phyloP scores from a whole-genome alignment of 2,329 filamentous ascomycete species.

The Lachnellula cervina region DNA sequence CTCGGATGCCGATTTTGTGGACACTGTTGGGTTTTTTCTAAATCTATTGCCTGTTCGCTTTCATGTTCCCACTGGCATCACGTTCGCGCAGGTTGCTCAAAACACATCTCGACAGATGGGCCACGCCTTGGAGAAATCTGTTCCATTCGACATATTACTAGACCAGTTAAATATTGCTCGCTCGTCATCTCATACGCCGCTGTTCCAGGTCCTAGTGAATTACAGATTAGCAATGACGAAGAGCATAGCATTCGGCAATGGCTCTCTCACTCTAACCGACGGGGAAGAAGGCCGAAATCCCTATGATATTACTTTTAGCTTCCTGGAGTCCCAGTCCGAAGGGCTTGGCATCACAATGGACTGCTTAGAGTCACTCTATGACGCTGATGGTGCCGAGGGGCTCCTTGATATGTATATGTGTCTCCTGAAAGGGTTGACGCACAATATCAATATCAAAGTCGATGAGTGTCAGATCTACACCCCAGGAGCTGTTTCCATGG shows the following conservation, averaged over 20 bases:
- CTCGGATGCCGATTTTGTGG: slow-evolving; percentile 26
- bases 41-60: slow-evolving; percentile 42
- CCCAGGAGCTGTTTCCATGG: too few relatives aligned
- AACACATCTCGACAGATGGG: background rate
- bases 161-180: background rate
- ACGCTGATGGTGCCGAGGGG: too few relatives aligned
- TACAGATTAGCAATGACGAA: background rate
- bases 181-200: background rate
- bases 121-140: background rate
- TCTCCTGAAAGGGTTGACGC: background rate
- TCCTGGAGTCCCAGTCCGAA: too few relatives aligned
- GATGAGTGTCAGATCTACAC: too few relatives aligned
- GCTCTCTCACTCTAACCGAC: too few relatives aligned
- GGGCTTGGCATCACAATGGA: too few relatives aligned
- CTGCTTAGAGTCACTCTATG: too few relatives aligned
- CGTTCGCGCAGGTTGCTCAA: background rate
- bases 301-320: too few relatives aligned
- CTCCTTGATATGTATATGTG: too few relatives aligned
- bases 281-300: too few relatives aligned
- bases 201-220: background rate
- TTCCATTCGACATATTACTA: background rate
- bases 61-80: background rate
- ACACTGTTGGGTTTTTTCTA: slow-evolving; percentile 41
- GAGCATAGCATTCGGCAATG: background rate
- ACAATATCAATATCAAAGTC: too few relatives aligned